Evolutionary conservation across 1,284 basidiomycete species (phyloP).

Genomic region (Fomitopsis betulina): DNA sequence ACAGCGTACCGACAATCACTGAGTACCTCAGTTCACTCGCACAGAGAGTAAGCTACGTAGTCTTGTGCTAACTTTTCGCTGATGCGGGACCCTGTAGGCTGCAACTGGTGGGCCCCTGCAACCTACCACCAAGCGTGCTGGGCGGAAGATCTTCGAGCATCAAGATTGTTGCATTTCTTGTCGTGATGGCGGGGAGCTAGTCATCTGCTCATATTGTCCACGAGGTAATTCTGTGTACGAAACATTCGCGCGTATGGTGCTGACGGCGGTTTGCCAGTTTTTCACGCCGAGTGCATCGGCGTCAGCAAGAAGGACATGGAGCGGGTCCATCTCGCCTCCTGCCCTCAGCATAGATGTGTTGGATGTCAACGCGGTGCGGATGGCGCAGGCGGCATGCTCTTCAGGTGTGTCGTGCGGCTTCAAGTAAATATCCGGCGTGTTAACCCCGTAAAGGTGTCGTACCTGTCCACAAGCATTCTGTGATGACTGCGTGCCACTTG

Average conservation of each 20-base stretch:
- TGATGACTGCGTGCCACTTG: constrained; percentile 52
- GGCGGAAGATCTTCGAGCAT: constrained; percentile 33
- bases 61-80: neutral
- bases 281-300: constrained; percentile 45
- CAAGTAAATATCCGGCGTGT: neutral
- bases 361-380: constrained; percentile 10
- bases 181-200: constrained; percentile 52
- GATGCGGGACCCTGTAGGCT: neutral
- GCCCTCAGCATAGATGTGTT: constrained; percentile 47
- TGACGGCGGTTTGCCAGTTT: constrained; percentile 32
- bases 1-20: constrained; percentile 42
- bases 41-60: constrained; percentile 20
- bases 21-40: constrained; percentile 27
- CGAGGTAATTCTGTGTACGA: constrained; percentile 34
- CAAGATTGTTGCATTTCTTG: constrained; percentile 57
- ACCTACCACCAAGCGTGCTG: constrained; percentile 19
- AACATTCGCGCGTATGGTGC: neutral
- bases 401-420: constrained; percentile 11
- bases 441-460: constrained; percentile 37
- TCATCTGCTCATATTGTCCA: constrained; percentile 45
- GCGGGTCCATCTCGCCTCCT: constrained; percentile 25
- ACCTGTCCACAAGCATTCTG: constrained; percentile 57
- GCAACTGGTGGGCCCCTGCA: neutral
- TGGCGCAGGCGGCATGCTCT: constrained; percentile 19
- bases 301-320: constrained; percentile 27